Base-by-base conservation (phyloP, 768 basidiomycete genomes). In the Trichaptum fuscoviolaceum region DNA sequence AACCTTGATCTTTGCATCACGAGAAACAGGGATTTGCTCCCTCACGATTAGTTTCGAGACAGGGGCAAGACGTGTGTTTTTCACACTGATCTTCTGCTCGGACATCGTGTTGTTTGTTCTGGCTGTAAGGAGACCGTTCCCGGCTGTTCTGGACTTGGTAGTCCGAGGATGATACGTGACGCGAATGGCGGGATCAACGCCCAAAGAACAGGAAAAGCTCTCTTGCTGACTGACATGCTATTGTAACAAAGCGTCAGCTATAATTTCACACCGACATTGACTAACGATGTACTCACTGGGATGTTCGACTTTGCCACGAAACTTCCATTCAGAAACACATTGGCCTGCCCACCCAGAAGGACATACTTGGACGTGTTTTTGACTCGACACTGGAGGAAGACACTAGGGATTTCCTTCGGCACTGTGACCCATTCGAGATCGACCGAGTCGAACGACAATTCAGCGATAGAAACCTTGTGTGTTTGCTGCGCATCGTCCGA, bases 281-380 rank as follows among this genome's bases (percentile, higher is more conserved):
- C 5, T 8, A 30, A 30, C 30, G 30, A 52, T 61, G 62, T 25
- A 61, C 65, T 30, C 34, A 63, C 59, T 20, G 59, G 59, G 63
- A 87, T 83, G 1, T 72, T 74, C 0, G 85, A 84, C 72, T 80
- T 82, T n/a, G 86, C 82, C 3, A 87, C 85, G 71, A 82, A 86
- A 63, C 79, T 78, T 65, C 85, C 84, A 69, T 88, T 82, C 66
- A 87, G 71, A 70, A 87, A 85, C 26, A 88, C 82, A 66, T 75
- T 81, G 52, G 86, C 82, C 0, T 79, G 76, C 0, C 87, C 87
- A 8, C 84, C 77, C 1, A 89, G 79, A 30, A 88, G 75, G 27
- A 81, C 76, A 68, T 85, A 85, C 63, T 85, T 83, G 71, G 84
- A 86, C 58, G 79, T 83, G 69, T 88, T 88, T 73, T 83, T 82